These are phyloP conservation scores for Podila horticola DNA, from an alignment of 192 early-diverging fungal genomes.

Conservation along the genomic window DNA sequence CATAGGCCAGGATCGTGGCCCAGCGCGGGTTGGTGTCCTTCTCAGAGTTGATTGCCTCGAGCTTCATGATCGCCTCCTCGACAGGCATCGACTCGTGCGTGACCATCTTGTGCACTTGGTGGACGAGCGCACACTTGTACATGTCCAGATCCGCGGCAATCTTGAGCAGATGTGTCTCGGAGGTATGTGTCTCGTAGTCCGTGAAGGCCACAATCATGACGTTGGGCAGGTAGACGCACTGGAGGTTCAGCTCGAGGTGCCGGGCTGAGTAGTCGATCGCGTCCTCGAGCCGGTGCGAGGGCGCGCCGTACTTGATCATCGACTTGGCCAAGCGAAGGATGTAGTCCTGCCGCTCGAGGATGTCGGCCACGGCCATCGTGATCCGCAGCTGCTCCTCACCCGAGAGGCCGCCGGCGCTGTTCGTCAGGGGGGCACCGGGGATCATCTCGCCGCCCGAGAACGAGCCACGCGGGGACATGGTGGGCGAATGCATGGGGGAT, in stretches of 20 bases:
- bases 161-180: conserved; percentile 79
- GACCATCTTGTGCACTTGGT: conserved; percentile 70
- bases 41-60: conserved; percentile 67
- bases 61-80: conserved; percentile 69
- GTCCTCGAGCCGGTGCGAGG: conserved; percentile 73
- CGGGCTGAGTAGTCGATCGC: conserved; percentile 70
- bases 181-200: conserved; percentile 75
- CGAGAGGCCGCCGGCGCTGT: conserved; percentile 2
- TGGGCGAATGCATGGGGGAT: conserved; percentile 25
- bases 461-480: conserved; percentile 27
- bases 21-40: conserved; percentile 68
- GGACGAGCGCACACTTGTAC: conserved; percentile 71
- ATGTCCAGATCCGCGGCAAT: conserved; percentile 70
- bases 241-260: conserved; percentile 69
- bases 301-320: conserved; percentile 76
- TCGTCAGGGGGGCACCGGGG: not conserved
- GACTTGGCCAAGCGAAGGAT: conserved; percentile 69
- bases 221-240: conserved; percentile 75
- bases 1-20: conserved; percentile 66
- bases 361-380: conserved; percentile 71
- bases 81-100: conserved; percentile 70
- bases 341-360: conserved; percentile 75
- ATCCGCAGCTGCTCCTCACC: conserved; percentile 61
- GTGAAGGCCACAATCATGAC: conserved; percentile 79
- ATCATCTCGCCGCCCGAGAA: conserved; percentile 22